A percentile compares a stretch with the other conserved stretches of the same genome.
Conservation (phyloP, 2,329 filamentous ascomycete species). For the Sclerotinia borealis region DNA sequence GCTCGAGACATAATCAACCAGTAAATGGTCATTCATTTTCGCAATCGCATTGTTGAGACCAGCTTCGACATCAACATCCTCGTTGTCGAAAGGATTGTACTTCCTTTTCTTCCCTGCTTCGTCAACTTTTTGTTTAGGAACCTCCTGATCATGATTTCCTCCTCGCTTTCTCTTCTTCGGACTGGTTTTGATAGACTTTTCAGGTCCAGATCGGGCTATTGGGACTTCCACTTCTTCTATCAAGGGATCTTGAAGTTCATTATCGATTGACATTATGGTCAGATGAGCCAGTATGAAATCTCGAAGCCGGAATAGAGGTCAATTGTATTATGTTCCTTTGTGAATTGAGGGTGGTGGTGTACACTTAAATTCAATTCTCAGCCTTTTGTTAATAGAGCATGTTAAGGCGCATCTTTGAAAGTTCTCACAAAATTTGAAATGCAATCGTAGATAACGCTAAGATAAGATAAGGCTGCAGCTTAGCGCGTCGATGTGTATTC, state of each 20-base stretch:
- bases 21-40: slow-evolving; percentile 73
- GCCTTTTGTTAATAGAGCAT: neutral
- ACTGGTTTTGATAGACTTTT: slow-evolving; percentile 6
- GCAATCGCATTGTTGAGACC: slow-evolving; percentile 76
- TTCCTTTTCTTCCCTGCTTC: slow-evolving; percentile 45
- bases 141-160: slow-evolving; percentile 17
- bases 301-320: neutral
- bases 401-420: neutral
- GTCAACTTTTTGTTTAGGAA: slow-evolving; percentile 3
- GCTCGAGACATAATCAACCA: slow-evolving; percentile 82
- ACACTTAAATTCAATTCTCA: neutral
- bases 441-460: neutral
- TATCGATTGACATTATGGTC: slow-evolving; percentile 25
- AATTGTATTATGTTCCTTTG: neutral
- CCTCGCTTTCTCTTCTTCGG: slow-evolving; percentile 31
- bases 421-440: neutral
- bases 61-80: slow-evolving; percentile 58
- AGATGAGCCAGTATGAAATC: neutral
- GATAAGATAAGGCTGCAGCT: slow-evolving; percentile 9
- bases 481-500: neutral
- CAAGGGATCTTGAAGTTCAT: slow-evolving; percentile 29
- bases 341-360: neutral
- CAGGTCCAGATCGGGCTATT: slow-evolving; percentile 19
- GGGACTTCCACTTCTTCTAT: slow-evolving; percentile 25
- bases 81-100: slow-evolving; percentile 47